phyloP scores from a whole-genome alignment of 805 yeast genomes.

The Myxozyma monticola region DNA sequence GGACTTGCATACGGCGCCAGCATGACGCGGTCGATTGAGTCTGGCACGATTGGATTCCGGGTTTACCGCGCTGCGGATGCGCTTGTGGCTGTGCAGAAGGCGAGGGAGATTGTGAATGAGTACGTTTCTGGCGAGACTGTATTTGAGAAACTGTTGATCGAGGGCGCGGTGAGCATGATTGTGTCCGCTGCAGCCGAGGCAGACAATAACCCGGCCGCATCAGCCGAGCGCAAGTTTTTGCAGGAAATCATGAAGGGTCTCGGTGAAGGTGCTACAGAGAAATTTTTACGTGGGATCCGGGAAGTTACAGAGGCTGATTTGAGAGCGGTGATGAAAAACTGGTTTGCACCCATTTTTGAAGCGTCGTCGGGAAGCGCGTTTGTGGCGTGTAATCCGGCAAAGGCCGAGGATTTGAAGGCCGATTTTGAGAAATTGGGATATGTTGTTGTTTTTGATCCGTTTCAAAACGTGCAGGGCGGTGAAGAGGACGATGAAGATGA shows the following conservation, averaged over 20 bases:
- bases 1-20: conserved; percentile 91
- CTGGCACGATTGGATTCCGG: conserved; percentile 63
- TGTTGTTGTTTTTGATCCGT: conserved; percentile 56
- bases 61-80: conserved; percentile 86
- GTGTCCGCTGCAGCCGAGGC: conserved; percentile 69
- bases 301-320: conserved; percentile 52
- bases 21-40: conserved; percentile 58
- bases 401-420: conserved; percentile 47
- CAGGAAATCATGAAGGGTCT: conserved; percentile 68
- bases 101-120: conserved; percentile 56
- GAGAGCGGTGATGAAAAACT: conserved; percentile 50
- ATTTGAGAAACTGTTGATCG: conserved; percentile 61
- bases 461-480: conserved; percentile 40
- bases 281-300: conserved; percentile 55
- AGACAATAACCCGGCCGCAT: conserved; percentile 63
- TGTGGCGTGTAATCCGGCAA: conserved; percentile 71
- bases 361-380: conserved; percentile 59
- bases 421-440: conserved; percentile 61
- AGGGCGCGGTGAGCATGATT: conserved; percentile 74
- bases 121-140: conserved; percentile 45
- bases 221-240: conserved; percentile 65
- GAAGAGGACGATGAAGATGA: conserved; percentile 34
- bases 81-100: conserved; percentile 49
- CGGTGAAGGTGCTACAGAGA: conserved; percentile 63
- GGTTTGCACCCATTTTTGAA: conserved; percentile 66